Evolutionary conservation across 805 yeast genomes (phyloP), one percentile per base, ranked within the genome.

Genomic region (Kodamaea hsintzibuensis): DNA sequence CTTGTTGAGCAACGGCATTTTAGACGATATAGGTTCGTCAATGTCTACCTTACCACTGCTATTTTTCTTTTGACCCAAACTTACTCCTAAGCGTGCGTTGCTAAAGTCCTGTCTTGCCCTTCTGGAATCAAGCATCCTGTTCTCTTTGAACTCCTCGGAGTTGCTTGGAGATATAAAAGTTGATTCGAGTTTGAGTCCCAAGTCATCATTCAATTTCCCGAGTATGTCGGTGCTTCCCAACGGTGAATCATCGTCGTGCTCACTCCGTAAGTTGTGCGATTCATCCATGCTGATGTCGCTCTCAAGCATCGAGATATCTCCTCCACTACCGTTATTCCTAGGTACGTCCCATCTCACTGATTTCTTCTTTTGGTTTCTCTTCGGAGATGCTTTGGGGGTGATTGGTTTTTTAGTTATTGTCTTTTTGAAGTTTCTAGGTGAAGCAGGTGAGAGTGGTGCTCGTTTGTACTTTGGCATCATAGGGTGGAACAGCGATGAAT

Each of bases 261-360:
- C 73, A 49, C 65, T 67, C 30, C 45, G 14, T 7, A 39, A 37
- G 35, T 40, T 44, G 8, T 39, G 45, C 17, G 42, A 35, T 12
- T 65, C 71, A 47, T 71, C 74, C 55, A 68, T 58, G 49, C 74
- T 72, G 19, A 61, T 39, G 55, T 72, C 76, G 51, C 73, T 67
- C 18, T 70, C 74, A 12, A 58, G 42, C 39, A 52, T 51, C 12
- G 54, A 49, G 12, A 49, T 35, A 19, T 53, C 57, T 8, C 42
- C 47, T 3, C 22, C 14, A 43, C 40, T 30, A 16, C 25, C 19
- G 13, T 40, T 40, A 8, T 45, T 50, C 27, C 51, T 55, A 8
- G 59, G 54, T 2, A 53, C 50, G 16, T 55, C 59, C 55, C 58
- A 55, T 13, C 55, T 49, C 3, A 55, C 56, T 14, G 17, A 35